phyloP scores from a whole-genome alignment of 2,329 filamentous ascomycete genomes.

The Colletotrichum melonis region DNA sequence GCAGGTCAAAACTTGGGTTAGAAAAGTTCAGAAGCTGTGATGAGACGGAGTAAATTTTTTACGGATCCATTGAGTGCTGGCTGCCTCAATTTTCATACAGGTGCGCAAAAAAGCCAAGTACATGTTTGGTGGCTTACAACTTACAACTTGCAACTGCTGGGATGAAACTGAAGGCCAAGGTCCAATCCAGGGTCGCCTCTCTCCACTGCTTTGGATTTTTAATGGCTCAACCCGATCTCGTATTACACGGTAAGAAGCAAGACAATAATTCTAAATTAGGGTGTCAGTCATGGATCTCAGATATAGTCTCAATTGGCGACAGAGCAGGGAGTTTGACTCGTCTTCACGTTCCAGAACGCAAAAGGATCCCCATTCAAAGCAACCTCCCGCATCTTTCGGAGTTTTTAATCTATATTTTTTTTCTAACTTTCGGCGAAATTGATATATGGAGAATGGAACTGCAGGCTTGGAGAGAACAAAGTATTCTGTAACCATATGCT shows the following conservation, averaged over 20 bases:
- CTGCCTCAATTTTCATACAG: too few species aligned
- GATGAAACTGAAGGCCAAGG: too few species aligned
- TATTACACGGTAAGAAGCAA: neutral
- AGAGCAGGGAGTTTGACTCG: neutral
- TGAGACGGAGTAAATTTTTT: too few species aligned
- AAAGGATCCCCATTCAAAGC: neutral
- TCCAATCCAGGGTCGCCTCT: neutral
- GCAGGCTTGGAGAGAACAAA: too few species aligned
- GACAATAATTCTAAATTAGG: neutral
- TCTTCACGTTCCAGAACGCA: neutral
- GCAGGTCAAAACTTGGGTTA: too few species aligned
- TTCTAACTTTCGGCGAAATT: neutral
- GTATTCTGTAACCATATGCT: too few species aligned
- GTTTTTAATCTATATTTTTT: neutral
- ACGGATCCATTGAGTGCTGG: too few species aligned
- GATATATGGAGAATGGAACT: fast-evolving
- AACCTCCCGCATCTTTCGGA: neutral
- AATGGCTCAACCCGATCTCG: neutral
- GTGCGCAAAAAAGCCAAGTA: too few species aligned
- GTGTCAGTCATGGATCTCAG: neutral
- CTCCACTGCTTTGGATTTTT: fast-evolving
- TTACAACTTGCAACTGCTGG: too few species aligned
- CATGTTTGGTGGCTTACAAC: too few species aligned
- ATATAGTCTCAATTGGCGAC: neutral
- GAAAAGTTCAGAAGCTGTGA: too few species aligned